Conservation (phyloP, 1,139 yeast genomes). For the Kluyveromyces marxianus region DNA sequence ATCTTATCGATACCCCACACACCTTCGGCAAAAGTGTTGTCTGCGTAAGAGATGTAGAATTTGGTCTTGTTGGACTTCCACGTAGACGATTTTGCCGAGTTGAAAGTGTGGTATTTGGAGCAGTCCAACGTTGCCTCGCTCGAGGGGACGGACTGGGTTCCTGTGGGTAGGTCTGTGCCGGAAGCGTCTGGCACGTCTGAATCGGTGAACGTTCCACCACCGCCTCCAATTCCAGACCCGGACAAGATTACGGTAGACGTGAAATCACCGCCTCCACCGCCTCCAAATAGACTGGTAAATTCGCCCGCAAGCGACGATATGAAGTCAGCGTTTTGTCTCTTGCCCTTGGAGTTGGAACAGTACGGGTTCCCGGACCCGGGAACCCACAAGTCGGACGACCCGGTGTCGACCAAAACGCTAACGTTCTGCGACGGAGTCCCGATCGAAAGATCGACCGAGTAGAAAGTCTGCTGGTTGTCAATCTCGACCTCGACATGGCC, state of each 20-base stretch:
- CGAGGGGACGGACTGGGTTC: neutral
- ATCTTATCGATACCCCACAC: conserved; percentile 47
- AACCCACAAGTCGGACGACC: conserved; percentile 69
- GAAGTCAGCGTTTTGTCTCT: neutral
- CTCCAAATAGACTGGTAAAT: neutral
- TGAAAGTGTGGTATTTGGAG: conserved; percentile 38
- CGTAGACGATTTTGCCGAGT: conserved; percentile 36
- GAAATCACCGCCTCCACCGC: neutral
- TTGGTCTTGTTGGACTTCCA: conserved; percentile 37
- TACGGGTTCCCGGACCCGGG: conserved; percentile 16
- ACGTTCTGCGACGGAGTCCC: conserved; percentile 52
- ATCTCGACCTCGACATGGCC: conserved; percentile 16
- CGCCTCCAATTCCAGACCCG: neutral
- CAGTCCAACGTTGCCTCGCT: conserved; percentile 15
- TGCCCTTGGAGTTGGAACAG: conserved; percentile 5
- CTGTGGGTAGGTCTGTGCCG: neutral
- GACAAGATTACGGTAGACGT: conserved; percentile 1
- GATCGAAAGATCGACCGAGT: conserved; percentile 29
- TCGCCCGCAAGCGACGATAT: neutral
- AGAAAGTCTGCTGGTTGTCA: conserved; percentile 22
- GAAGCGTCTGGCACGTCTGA: neutral
- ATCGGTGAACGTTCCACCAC: neutral
- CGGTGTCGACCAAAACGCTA: conserved; percentile 57
- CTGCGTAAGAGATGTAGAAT: conserved; percentile 51
- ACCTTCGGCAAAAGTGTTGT: conserved; percentile 49